These are phyloP conservation scores for Spathaspora sp. DNA, from an alignment of 805 yeast species.

Conservation along the genomic window DNA sequence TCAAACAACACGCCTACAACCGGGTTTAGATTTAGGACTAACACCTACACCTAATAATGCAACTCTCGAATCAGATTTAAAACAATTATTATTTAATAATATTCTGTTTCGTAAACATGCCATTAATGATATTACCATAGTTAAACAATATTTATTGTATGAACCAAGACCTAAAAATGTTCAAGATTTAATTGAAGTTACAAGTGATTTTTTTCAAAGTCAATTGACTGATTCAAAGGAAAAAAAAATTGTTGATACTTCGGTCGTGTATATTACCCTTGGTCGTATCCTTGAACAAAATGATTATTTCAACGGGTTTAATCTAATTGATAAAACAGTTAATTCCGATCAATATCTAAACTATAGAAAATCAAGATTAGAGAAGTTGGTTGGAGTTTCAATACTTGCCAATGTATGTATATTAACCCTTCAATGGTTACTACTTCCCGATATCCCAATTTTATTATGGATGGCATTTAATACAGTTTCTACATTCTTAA, in stretches of 20 bases:
- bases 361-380: conserved; percentile 2
- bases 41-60: conserved; percentile 10
- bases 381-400: neutral
- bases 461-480: conserved; percentile 10
- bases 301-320: conserved; percentile 26
- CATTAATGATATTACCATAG: conserved; percentile 1
- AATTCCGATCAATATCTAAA: conserved; percentile 9
- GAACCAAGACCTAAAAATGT: conserved; percentile 16
- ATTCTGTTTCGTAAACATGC: neutral
- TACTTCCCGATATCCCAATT: conserved; percentile 12
- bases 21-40: neutral
- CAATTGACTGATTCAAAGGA: neutral
- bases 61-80: conserved; percentile 13
- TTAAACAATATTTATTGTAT: conserved; percentile 15
- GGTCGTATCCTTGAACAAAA: conserved; percentile 17
- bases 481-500: neutral
- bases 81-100: conserved; percentile 5
- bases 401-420: neutral
- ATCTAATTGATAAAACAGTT: conserved; percentile 23
- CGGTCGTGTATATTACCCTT: conserved; percentile 12
- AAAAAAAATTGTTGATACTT: neutral
- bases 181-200: conserved; percentile 8
- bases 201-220: conserved; percentile 2
- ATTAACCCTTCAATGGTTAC: conserved; percentile 20
- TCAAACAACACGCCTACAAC: conserved; percentile 1